Percentiles rank a stretch among this genome's conserved stretches.
phyloP scores from a whole-genome alignment of 139 green algal genomes.

The Diplosphaera chodatii region DNA sequence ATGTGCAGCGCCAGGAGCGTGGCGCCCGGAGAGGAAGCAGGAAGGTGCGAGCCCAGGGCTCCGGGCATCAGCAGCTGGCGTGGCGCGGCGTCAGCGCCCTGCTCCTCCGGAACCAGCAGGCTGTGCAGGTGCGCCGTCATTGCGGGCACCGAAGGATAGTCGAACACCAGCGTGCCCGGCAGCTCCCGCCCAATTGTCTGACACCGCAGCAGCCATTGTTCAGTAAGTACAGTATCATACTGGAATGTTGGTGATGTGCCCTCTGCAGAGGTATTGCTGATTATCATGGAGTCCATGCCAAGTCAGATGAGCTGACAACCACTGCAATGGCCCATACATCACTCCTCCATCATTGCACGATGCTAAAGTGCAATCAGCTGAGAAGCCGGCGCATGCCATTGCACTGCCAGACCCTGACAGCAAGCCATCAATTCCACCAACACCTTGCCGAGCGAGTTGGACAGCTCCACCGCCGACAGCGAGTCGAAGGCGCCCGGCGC shows the following conservation, averaged over 20 bases:
- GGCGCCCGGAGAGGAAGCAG: neutral
- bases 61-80: neutral
- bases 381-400: too few relatives aligned
- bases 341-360: too few relatives aligned
- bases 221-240: too few relatives aligned
- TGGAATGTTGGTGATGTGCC: too few relatives aligned
- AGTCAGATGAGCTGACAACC: too few relatives aligned
- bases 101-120: neutral
- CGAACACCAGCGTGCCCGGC: constrained; percentile 59
- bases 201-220: too few relatives aligned
- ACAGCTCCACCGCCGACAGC: constrained; percentile 61
- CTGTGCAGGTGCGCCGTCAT: constrained; percentile 24
- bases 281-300: too few relatives aligned
- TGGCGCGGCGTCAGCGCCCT: too few relatives aligned
- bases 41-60: neutral
- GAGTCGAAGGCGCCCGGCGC: constrained; percentile 54
- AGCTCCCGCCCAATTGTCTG: constrained; percentile 31
- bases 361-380: too few relatives aligned
- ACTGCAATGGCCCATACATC: too few relatives aligned
- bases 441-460: constrained; percentile 28
- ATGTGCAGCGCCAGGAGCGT: neutral
- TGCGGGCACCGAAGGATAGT: constrained; percentile 60
- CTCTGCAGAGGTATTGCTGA: too few relatives aligned
- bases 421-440: neutral
- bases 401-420: neutral